Base-by-base conservation (phyloP, 208 protist genomes). In the Novymonas esmeraldas region DNA sequence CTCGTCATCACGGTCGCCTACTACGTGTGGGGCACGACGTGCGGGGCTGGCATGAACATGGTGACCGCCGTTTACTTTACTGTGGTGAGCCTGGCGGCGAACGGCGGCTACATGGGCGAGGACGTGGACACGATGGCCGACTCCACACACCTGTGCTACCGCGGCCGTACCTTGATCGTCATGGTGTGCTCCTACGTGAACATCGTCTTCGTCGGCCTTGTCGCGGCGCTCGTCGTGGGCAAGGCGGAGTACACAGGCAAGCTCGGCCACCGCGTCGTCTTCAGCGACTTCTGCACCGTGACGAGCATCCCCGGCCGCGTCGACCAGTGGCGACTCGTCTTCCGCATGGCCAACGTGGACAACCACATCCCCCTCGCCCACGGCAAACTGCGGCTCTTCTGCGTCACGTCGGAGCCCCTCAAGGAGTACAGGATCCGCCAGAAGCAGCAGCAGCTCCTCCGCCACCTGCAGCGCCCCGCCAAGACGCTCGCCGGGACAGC, bases 21-120 rank as follows among this genome's bases (percentile, higher is more conserved):
- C 64, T 81, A 84, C 51, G 18, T 65, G 41, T 95, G 89, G 89
- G 76, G 76, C 13, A 38, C 42, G 44, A 46, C 51, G 41, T 95
- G 90, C 58, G 85, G 89, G 11, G 89, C 84, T 2, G 54, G 33
- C 6, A 62, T 74, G 31, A 84, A 65, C 57, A 66, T 67, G 49
- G 71, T 90, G 20, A 59, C 52, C 7, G 70, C 90, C 22, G 56
- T 91, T 31, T 95, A 95, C 76, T 95, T 95, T 63, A 87, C 85
- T 2, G 73, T 93, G 11, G 90, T 95, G 20, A 92, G 84, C 41
- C 76, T 95, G 2, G 86, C 90, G 24, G 90, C 90, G 6, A 95
- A 95, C 46, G 90, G 90, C 26, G 90, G 90, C 16, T 95, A 95
- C 66, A 70, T 92, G 46, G 90, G 90, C 38, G 90, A 95, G 64